Base-by-base conservation (phyloP, 2,329 filamentous ascomycete species). In the Orbilia oligospora region DNA sequence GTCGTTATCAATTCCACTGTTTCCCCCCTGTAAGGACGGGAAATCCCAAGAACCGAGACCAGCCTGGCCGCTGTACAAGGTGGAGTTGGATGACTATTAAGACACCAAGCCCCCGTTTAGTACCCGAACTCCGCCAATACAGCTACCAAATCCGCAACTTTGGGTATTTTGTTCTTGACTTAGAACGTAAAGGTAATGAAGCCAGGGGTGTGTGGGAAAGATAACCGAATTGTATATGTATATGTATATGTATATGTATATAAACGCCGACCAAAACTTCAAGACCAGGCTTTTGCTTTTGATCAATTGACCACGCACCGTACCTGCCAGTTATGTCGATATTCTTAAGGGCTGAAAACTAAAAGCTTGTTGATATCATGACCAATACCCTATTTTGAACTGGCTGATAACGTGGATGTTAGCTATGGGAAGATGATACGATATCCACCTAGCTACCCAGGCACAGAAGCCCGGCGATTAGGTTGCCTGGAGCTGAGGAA, bases 391-490 rank as follows among this genome's bases (percentile, higher is more conserved):
- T n/a, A 58, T 61, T 33, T 24, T 20, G 9, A 20, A 24, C 3
- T 30, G n/a, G 27, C 14, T 22, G 53, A 58, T 58, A 58, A 44
- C 33, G 56, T 22, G 12, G 33, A 44, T n/a, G n/a, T n/a, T n/a
- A 36, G 8, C 16, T 22, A 16, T 18, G 5, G 53, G 53, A 58
- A 58, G 53, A 18, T 41, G 33, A n/a, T 41, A 41, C 4, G n/a
- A n/a, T n/a, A n/a, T n/a, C n/a, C n/a, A n/a, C n/a, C n/a, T n/a
- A n/a, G n/a, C n/a, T n/a, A n/a, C n/a, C n/a, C n/a, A n/a, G n/a
- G n/a, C n/a, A n/a, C n/a, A n/a, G n/a, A 58, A 18, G 33, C 38
- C 53, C 53, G 53, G 53, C 53, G 53, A 58, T 58, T 58, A 41
- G 53, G 41, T n/a, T 5, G 53, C n/a, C 53, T 58, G 12, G 22